Evolutionary conservation across 2,329 filamentous ascomycete genomes (phyloP), one percentile per base, ranked within the genome.

Genomic region (Teratosphaeria destructans): DNA sequence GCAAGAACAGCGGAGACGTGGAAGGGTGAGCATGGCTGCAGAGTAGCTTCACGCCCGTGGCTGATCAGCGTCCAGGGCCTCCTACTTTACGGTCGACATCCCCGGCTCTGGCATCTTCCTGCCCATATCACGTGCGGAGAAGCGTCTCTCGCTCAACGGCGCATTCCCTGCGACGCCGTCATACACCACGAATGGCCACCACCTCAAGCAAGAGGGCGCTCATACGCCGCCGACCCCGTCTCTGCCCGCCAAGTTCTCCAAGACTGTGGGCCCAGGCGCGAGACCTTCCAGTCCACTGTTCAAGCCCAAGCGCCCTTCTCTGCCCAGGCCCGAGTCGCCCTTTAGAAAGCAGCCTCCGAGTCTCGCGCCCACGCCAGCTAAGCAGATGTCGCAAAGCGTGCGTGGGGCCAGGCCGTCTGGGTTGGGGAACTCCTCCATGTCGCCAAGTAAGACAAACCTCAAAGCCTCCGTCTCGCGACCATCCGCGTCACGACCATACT

Each of bases 1-100:
- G 94, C 37, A 99, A 99, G 80, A 99, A 99, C 71, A 95, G 84
- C 69, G 94, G 94, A 64, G 92, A 96, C 73, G 94, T 97, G 58
- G 93, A 97, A 67, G 94, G 93, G 89, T 93, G 81, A 34, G 63
- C 39, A 47, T 23, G 55, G 58, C n/a, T 27, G 23, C 6, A 14
- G 23, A 37, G 23, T 16, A 55, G 7, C n/a, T n/a, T 14, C 23
- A 27, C 16, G 14, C 29, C n/a, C 34, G 23, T 32, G 53, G 53
- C 29, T 37, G 27, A 37, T 34, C 5, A 19, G 29, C 7, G 34
- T 57, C 58, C 65, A 81, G 80, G 49, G 79, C 78, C 61, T 78
- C 78, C 59, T 99, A 99, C 76, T 99, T 99, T 73, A 81, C 79
- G 39, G 96, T 94, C 11, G 81, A 82, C 3, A 76, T 86, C 26